Conservation (phyloP, 192 early-diverging fungal species). For the Podila verticillata region DNA sequence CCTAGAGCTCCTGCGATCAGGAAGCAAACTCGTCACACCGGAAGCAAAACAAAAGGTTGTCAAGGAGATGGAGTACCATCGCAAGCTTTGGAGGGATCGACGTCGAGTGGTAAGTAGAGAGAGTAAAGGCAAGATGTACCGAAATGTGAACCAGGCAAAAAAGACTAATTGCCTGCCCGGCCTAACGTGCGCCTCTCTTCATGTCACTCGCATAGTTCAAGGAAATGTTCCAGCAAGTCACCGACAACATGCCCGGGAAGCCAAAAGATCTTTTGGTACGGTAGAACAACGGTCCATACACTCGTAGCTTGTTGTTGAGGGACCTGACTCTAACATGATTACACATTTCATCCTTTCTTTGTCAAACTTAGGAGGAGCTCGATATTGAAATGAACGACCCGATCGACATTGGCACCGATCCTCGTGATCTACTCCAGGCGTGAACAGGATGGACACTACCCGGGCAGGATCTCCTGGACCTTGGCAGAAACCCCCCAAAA, state of each 20-base stretch:
- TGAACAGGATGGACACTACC: neutral
- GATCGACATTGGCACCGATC: conserved; percentile 28
- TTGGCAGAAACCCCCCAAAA: neutral
- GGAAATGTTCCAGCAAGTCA: conserved; percentile 52
- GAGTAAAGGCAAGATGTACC: neutral
- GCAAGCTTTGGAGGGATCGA: conserved; percentile 53
- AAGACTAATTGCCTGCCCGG: neutral
- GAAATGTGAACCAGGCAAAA: neutral
- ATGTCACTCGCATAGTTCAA: conserved; percentile 39
- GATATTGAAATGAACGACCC: conserved; percentile 37
- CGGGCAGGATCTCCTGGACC: neutral
- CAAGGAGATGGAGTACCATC: conserved; percentile 43
- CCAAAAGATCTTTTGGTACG: conserved; percentile 50
- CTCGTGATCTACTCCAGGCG: conserved; percentile 13
- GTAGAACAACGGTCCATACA: too few relatives aligned
- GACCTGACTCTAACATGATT: too few relatives aligned
- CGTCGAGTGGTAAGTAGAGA: conserved; percentile 42
- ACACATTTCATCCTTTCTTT: too few relatives aligned
- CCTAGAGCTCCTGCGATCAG: conserved; percentile 37
- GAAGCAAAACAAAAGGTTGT: conserved; percentile 52
- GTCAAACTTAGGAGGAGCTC: conserved; percentile 27
- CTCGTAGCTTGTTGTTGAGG: too few relatives aligned
- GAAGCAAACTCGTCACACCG: conserved; percentile 33
- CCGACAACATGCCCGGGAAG: conserved; percentile 51
- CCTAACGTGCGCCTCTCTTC: conserved; percentile 2